phyloP scores from a whole-genome alignment of 805 yeast genomes.

The Saccharomyces eubayanus region DNA sequence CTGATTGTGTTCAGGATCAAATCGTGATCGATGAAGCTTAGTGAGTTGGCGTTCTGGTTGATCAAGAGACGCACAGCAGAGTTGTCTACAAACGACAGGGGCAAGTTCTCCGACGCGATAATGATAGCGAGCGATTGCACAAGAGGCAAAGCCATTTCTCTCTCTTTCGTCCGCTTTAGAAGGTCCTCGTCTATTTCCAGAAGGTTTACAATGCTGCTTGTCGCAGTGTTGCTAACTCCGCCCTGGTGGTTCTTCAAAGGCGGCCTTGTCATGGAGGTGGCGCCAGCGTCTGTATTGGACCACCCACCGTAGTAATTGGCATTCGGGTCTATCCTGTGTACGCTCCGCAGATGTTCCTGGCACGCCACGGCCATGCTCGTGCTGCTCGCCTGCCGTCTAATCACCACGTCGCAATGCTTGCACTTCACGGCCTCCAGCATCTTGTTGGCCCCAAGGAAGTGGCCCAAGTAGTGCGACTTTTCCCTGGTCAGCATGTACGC shows the following conservation, averaged over 20 bases:
- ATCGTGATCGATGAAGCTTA: neutral
- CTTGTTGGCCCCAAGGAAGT: constrained; percentile 5
- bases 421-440: constrained; percentile 6
- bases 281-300: neutral
- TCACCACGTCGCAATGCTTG: constrained; percentile 11
- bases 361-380: neutral
- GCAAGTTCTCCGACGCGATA: constrained; percentile 16
- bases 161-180: neutral
- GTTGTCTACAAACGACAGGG: constrained; percentile 8
- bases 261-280: neutral
- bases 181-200: neutral
- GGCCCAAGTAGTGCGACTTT: constrained; percentile 10
- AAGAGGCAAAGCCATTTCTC: constrained; percentile 7
- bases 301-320: constrained; percentile 2
- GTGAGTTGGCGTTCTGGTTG: neutral
- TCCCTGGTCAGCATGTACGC: constrained; percentile 6
- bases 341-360: constrained; percentile 8
- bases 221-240: neutral
- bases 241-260: constrained; percentile 1
- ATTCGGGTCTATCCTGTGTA: constrained; percentile 7
- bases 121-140: constrained; percentile 11
- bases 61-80: constrained; percentile 4
- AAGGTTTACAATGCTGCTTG: neutral
- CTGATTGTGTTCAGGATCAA: neutral
- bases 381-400: constrained; percentile 1